Conservation (phyloP, 2,329 filamentous ascomycete species). For the Neopestalotiopsis sp. region DNA sequence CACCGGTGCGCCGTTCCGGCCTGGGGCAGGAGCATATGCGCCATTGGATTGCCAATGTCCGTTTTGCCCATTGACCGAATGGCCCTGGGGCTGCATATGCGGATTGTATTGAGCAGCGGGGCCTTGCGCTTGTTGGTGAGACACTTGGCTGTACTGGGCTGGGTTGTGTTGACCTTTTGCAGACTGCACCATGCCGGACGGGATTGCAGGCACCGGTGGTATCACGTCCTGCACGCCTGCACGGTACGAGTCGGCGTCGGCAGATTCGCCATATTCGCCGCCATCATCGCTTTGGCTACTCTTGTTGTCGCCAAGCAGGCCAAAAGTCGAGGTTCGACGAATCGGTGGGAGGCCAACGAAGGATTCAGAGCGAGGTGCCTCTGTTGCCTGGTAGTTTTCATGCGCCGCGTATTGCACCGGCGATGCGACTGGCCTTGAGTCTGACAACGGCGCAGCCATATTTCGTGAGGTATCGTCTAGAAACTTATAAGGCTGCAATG, state of each 20-base stretch:
- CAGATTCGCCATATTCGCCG: slow-evolving; percentile 39
- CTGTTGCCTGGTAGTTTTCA: slow-evolving; percentile 28
- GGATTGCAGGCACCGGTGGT: slow-evolving; percentile 23
- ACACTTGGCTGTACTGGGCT: slow-evolving; percentile 7
- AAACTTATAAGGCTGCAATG: not conserved
- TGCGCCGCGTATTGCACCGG: slow-evolving; percentile 25
- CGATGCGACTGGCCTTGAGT: slow-evolving; percentile 27
- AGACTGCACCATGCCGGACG: slow-evolving; percentile 7
- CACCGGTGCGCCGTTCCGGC: not conserved
- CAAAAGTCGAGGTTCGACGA: slow-evolving; percentile 62
- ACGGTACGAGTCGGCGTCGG: slow-evolving; percentile 29
- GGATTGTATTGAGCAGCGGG: slow-evolving; percentile 26
- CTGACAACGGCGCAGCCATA: slow-evolving; percentile 33
- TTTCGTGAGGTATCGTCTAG: slow-evolving; percentile 22
- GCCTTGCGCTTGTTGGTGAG: not conserved
- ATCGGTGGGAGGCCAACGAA: slow-evolving; percentile 66
- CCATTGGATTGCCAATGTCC: slow-evolving; percentile 19
- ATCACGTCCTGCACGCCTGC: slow-evolving; percentile 30
- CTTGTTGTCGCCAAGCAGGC: slow-evolving; percentile 37
- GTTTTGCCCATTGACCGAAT: slow-evolving; percentile 24
- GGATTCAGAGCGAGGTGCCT: slow-evolving; percentile 49
- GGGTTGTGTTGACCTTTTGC: slow-evolving; percentile 7
- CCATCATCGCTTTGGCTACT: slow-evolving; percentile 45
- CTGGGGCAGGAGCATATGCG: slow-evolving; percentile 12
- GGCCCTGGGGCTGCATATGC: slow-evolving; percentile 21